A percentile compares a stretch with the other conserved stretches of the same genome.
These are phyloP conservation scores for Cladorrhinum samala DNA, from an alignment of 495 filamentous ascomycete genomes.

Conservation along the genomic window DNA sequence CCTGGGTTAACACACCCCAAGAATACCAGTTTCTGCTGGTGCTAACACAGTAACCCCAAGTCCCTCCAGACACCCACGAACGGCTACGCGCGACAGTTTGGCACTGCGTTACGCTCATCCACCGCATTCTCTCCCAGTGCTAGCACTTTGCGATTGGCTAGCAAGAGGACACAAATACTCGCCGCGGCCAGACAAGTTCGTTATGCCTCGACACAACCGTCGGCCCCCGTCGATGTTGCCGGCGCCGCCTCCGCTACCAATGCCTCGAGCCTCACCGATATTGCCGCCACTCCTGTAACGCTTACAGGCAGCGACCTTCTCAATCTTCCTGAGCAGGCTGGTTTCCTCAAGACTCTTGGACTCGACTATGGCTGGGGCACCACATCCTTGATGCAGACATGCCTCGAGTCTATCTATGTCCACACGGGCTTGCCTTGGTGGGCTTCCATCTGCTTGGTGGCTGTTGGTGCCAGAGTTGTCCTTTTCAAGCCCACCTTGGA, in stretches of 20 bases:
- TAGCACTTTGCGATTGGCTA: not conserved
- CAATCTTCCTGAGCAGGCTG: conserved; percentile 63
- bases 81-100: conserved; percentile 21
- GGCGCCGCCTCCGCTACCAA: conserved; percentile 4
- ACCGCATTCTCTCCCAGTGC: not conserved
- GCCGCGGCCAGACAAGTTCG: conserved; percentile 19
- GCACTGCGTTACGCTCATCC: conserved; percentile 24
- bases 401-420: conserved; percentile 78
- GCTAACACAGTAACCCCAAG: no score
- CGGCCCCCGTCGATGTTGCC: conserved; percentile 1
- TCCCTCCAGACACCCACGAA: conserved; percentile 11
- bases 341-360: conserved; percentile 76
- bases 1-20: no score
- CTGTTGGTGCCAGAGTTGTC: conserved; percentile 55
- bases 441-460: conserved; percentile 59
- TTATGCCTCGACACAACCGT: conserved; percentile 29
- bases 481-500: conserved; percentile 59
- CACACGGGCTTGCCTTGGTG: conserved; percentile 73
- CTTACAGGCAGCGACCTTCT: conserved; percentile 40
- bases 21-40: no score
- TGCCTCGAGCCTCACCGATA: conserved; percentile 9
- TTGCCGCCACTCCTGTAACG: conserved; percentile 18
- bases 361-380: conserved; percentile 81
- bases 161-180: conserved; percentile 18
- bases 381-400: conserved; percentile 59